These are phyloP conservation scores for Coffea humblotiana DNA, from an alignment of 305 asterid genomes.

Conservation along the genomic window DNA sequence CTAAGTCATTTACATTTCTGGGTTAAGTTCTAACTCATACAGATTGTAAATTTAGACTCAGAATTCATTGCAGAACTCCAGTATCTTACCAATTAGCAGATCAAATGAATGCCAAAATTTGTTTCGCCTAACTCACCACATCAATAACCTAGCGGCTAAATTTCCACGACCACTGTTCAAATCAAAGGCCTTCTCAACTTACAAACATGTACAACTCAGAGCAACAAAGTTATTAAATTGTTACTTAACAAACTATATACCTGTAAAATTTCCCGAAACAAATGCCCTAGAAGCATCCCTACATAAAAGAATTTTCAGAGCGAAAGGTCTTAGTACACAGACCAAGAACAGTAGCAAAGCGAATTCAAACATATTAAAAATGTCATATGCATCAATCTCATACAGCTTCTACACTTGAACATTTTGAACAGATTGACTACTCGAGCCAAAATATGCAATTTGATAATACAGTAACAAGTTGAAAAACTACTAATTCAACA, in stretches of 20 bases:
- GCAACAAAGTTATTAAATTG: constrained; percentile 9
- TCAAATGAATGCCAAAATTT: neutral
- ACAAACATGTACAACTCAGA: neutral
- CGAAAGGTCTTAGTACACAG: neutral
- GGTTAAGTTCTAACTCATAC: neutral
- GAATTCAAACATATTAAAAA: neutral
- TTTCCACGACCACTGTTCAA: too few relatives aligned
- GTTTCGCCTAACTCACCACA: too few relatives aligned
- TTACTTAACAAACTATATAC: constrained; percentile 27
- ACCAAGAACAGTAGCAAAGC: neutral
- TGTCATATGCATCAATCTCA: neutral
- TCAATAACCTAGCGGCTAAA: too few relatives aligned
- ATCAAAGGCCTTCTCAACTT: too few relatives aligned
- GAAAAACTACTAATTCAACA: too few relatives aligned
- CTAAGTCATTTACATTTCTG: neutral
- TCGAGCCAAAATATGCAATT: neutral
- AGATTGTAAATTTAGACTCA: too few relatives aligned
- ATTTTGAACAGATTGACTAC: neutral
- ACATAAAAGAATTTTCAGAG: neutral
- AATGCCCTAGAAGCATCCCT: constrained; percentile 98
- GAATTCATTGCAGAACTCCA: neutral
- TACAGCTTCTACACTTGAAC: neutral
- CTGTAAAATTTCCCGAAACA: constrained; percentile 87
- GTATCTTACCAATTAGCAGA: neutral
- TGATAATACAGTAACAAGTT: neutral